These are phyloP conservation scores for Irpex sp. DNA, from an alignment of 1,284 basidiomycete species.

Conservation along the genomic window DNA sequence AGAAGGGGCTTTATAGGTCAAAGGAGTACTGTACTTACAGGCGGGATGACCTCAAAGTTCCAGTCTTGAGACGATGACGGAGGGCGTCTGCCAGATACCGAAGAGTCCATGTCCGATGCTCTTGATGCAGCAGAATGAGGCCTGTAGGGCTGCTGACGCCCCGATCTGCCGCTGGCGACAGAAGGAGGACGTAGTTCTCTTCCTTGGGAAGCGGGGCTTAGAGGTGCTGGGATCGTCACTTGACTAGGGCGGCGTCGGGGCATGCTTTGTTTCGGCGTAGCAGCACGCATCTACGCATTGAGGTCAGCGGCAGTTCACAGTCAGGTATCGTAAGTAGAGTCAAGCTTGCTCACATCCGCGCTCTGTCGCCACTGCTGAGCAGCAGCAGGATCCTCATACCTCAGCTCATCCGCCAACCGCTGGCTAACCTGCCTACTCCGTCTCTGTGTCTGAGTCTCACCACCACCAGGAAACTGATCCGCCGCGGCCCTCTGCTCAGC, in stretches of 20 bases:
- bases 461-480: background rate
- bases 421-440: slow-evolving; percentile 17
- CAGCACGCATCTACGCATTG: slow-evolving; percentile 7
- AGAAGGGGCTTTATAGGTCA: background rate
- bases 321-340: background rate
- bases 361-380: slow-evolving; percentile 35
- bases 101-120: background rate
- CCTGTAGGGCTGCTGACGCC: background rate
- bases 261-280: slow-evolving; percentile 4
- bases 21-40: slow-evolving; percentile 17
- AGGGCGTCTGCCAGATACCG: background rate
- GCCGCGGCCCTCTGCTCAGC: slow-evolving; percentile 14
- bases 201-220: background rate
- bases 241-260: slow-evolving; percentile 2
- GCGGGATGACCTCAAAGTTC: slow-evolving; percentile 5
- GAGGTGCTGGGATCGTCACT: slow-evolving; percentile 12
- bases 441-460: background rate
- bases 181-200: slow-evolving; percentile 6
- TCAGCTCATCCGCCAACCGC: slow-evolving; percentile 26
- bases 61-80: slow-evolving; percentile 15
- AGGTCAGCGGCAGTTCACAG: background rate
- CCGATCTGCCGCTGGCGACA: background rate
- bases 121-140: background rate
- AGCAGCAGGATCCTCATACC: slow-evolving; percentile 33
- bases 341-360: slow-evolving; percentile 12